Base-by-base conservation (phyloP, 1,284 basidiomycete species). In the Leccinum fuscescens region DNA sequence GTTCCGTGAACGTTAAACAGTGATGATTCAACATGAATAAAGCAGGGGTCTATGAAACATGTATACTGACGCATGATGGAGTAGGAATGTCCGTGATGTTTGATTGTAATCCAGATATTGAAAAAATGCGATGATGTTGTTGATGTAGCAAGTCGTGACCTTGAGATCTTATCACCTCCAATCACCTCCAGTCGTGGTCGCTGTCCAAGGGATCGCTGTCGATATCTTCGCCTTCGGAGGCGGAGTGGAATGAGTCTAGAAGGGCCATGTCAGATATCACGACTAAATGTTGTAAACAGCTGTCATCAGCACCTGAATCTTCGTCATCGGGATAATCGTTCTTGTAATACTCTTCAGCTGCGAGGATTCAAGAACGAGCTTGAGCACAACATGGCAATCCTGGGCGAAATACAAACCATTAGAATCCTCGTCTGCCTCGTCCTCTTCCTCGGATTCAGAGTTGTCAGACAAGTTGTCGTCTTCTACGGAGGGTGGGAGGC, bases 281-380 rank as follows among this genome's bases (percentile, higher is more conserved):
- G 11, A 50, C 22, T 24, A n/a, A 17, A 54, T 15, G 17, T 37
- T 63, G 42, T 29, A 54, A 53, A 81, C 79, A 80, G 67, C 79
- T 81, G 33, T 73, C 72, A 55, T 79, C 81, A 35, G 71, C 76
- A 29, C 75, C 70, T 9, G 78, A 74, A 39, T 82, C 79, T 56
- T 89, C 88, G 59, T 86, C 87, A 12, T 92, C 89, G 1, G 89
- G 89, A 67, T 92, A 92, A 66, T 92, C 89, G 62, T 92, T 92
- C 66, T 83, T 89, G 72, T 90, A 92, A 68, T 85, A 91, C 64
- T 90, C 89, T 72, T 92, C 89, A 14, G 86, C 89, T 92, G 63
- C n/a, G 53, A 42, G 14, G 15, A 54, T 58, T 44, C 37, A 33
- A 29, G 8, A 50, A 39, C 53, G 55, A 52, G 51, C 35, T 35